These are phyloP conservation scores for Thermomyces lanuginosus DNA, from an alignment of 2,329 filamentous ascomycete species.

Conservation along the genomic window DNA sequence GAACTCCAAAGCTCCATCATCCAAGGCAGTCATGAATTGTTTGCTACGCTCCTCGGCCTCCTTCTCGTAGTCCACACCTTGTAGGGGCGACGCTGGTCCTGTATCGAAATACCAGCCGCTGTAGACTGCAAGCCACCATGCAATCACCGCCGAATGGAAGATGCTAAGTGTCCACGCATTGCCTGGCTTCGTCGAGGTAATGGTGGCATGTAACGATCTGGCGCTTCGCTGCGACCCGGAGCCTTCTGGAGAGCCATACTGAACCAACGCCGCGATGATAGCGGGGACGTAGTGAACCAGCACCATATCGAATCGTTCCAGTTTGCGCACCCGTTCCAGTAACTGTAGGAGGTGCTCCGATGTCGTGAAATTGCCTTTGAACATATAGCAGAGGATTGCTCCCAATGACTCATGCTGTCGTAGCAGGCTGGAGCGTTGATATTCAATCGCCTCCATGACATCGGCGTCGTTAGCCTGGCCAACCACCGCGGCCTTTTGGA, in stretches of 20 bases:
- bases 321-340: slow-evolving; percentile 48
- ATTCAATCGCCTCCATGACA: slow-evolving; percentile 60
- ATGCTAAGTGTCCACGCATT: slow-evolving; percentile 56
- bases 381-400: slow-evolving; percentile 60
- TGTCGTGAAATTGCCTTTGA: slow-evolving; percentile 57
- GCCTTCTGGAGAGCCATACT: slow-evolving; percentile 63
- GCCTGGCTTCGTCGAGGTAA: slow-evolving; percentile 51
- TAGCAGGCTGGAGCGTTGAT: slow-evolving; percentile 62
- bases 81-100: slow-evolving; percentile 41
- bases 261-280: slow-evolving; percentile 57
- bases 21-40: slow-evolving; percentile 58
- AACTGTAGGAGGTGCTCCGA: slow-evolving; percentile 59
- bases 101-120: slow-evolving; percentile 75
- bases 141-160: slow-evolving; percentile 60
- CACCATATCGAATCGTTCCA: slow-evolving; percentile 61
- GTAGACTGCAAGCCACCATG: slow-evolving; percentile 88
- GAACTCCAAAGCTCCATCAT: slow-evolving; percentile 85
- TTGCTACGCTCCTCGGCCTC: slow-evolving; percentile 58
- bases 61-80: slow-evolving; percentile 45
- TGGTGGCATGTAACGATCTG: slow-evolving; percentile 49
- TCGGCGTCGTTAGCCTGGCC: slow-evolving; percentile 49
- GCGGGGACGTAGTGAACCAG: slow-evolving; percentile 69
- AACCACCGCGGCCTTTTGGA: slow-evolving; percentile 58
- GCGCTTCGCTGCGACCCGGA: slow-evolving; percentile 51
- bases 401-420: slow-evolving; percentile 82